Evolutionary conservation across 768 basidiomycete genomes (phyloP).

Genomic region (Hydnum rufescens): DNA sequence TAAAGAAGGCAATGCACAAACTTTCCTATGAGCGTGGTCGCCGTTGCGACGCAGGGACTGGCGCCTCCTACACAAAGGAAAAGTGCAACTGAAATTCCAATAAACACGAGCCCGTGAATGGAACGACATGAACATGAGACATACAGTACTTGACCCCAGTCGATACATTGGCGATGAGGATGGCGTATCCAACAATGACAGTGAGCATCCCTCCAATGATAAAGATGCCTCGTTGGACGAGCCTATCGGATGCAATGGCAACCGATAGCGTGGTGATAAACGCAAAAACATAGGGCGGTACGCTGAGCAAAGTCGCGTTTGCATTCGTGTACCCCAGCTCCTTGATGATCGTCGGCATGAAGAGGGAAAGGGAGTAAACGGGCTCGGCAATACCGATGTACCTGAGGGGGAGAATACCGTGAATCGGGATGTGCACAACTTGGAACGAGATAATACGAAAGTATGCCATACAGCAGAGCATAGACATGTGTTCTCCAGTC

Average conservation of each 20-base stretch:
- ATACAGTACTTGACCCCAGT: too few relatives aligned
- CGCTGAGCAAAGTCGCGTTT: conserved; percentile 11
- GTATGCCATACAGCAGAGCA: too few relatives aligned
- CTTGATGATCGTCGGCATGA: conserved; percentile 22
- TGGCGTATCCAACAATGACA: conserved; percentile 11
- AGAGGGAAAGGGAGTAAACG: conserved; percentile 21
- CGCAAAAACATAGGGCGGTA: conserved; percentile 21
- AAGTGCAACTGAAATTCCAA: too few relatives aligned
- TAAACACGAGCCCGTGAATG: conserved; percentile 11
- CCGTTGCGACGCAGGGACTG: conserved; percentile 12
- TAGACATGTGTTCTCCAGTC: conserved; percentile 16
- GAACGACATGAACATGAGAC: too few relatives aligned
- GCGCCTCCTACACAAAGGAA: too few relatives aligned
- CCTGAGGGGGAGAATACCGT: not conserved
- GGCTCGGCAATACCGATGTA: conserved; percentile 23
- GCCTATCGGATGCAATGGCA: conserved; percentile 19
- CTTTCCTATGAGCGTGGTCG: conserved; percentile 13
- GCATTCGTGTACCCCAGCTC: conserved; percentile 17
- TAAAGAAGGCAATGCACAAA: too few relatives aligned
- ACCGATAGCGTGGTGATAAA: conserved; percentile 22
- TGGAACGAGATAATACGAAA: not conserved
- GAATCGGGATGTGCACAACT: conserved; percentile 7
- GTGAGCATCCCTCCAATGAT: too few relatives aligned
- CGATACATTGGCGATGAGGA: conserved; percentile 9
- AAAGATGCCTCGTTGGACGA: conserved; percentile 17